Evolutionary conservation across 2,329 filamentous ascomycete species (phyloP).

Genomic region (Cytospora piceicola): DNA sequence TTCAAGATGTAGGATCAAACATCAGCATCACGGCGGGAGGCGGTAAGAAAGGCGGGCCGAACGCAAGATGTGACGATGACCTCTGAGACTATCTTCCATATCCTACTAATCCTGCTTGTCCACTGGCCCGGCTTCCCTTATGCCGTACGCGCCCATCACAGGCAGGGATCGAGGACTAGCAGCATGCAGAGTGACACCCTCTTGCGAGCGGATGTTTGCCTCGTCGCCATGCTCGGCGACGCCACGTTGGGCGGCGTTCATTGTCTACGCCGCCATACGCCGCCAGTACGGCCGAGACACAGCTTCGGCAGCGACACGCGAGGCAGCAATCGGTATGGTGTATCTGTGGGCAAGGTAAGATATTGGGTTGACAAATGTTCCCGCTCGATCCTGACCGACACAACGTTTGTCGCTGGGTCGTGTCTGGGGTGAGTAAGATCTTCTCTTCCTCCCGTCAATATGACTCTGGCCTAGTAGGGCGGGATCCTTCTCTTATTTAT

Average conservation of each 20-base stretch:
- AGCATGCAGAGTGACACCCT: constrained; percentile 3
- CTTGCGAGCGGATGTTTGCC: constrained; percentile 14
- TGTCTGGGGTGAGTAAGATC: constrained; percentile 7
- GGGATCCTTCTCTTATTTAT: constrained; percentile 21
- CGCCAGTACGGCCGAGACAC: constrained; percentile 29
- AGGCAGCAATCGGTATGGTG: constrained; percentile 12
- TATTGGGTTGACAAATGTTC: neutral
- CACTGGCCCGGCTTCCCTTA: neutral
- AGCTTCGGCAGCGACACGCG: constrained; percentile 14
- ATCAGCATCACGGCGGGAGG: neutral
- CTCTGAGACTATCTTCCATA: neutral
- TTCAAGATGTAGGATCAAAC: neutral
- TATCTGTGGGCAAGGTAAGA: constrained; percentile 2
- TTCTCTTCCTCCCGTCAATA: constrained; percentile 22
- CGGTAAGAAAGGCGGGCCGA: constrained; percentile 16
- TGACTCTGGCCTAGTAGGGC: constrained; percentile 27
- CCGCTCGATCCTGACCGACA: constrained; percentile 12
- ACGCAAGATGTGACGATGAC: constrained; percentile 13
- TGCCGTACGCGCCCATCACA: constrained; percentile 8
- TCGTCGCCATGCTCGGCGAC: constrained; percentile 9
- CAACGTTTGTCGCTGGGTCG: constrained; percentile 14
- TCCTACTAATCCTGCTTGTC: constrained; percentile 6
- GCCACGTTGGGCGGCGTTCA: constrained; percentile 6
- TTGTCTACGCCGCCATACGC: neutral
- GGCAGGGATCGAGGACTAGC: constrained; percentile 5